A percentile compares a stretch with the other conserved stretches of the same genome.
These are phyloP conservation scores for Scheffersomyces stipitis DNA, from an alignment of 805 yeast genomes.

Conservation along the genomic window DNA sequence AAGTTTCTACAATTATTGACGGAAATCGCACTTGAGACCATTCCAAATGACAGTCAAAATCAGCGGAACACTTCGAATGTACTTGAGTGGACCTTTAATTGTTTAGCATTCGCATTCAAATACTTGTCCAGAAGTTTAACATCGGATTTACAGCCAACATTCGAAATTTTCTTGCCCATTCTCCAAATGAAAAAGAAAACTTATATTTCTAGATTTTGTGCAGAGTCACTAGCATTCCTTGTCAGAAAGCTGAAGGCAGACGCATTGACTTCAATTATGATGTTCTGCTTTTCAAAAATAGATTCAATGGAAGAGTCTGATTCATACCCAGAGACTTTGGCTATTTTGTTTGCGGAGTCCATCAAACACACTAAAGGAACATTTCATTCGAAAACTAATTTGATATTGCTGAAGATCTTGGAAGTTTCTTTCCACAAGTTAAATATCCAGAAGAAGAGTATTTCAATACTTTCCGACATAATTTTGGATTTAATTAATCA, in stretches of 20 bases:
- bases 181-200: slow-evolving; percentile 57
- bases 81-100: slow-evolving; percentile 81
- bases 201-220: slow-evolving; percentile 76
- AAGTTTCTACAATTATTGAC: slow-evolving; percentile 52
- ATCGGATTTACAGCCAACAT: slow-evolving; percentile 67
- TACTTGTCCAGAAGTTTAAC: slow-evolving; percentile 69
- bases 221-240: slow-evolving; percentile 86
- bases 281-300: slow-evolving; percentile 38
- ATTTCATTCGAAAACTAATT: slow-evolving; percentile 68
- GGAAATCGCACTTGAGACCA: slow-evolving; percentile 38
- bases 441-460: slow-evolving; percentile 18
- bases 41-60: slow-evolving; percentile 51
- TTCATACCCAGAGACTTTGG: slow-evolving; percentile 57
- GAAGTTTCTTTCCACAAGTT: not conserved
- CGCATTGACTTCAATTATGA: slow-evolving; percentile 47
- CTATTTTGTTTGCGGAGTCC: slow-evolving; percentile 67
- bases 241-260: slow-evolving; percentile 63
- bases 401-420: slow-evolving; percentile 45
- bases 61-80: slow-evolving; percentile 56
- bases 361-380: slow-evolving; percentile 69
- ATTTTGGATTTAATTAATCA: slow-evolving; percentile 53
- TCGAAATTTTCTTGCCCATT: slow-evolving; percentile 60
- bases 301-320: slow-evolving; percentile 34
- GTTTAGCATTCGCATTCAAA: slow-evolving; percentile 86
- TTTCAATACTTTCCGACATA: slow-evolving; percentile 58